phyloP scores from a whole-genome alignment of 352 stramenopile genomes.

The Lagenidium giganteum region DNA sequence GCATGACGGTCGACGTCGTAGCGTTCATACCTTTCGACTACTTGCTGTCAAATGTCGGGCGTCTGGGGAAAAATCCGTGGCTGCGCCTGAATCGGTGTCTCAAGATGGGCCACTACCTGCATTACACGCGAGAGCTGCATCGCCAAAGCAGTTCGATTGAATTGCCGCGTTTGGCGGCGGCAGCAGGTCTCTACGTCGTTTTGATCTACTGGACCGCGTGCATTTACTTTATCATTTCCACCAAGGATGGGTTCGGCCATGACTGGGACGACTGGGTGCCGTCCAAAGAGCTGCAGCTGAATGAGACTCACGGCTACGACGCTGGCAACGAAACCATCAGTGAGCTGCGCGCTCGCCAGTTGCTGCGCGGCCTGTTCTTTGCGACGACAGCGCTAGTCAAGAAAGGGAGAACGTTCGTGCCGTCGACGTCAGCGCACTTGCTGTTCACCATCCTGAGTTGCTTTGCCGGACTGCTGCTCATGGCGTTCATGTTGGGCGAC shows the following conservation, averaged over 20 bases:
- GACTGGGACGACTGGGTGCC: conserved; percentile 1
- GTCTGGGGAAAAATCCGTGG: conserved; percentile 19
- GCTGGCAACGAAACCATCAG: neutral
- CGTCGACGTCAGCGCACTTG: neutral
- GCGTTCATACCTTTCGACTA: conserved; percentile 28
- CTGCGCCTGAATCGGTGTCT: conserved; percentile 25
- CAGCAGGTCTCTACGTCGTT: conserved; percentile 1
- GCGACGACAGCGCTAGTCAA: neutral
- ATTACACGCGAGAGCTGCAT: conserved; percentile 42
- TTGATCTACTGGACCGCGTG: conserved; percentile 4
- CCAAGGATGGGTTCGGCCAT: neutral
- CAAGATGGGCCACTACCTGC: conserved; percentile 36
- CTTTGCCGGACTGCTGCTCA: conserved; percentile 1
- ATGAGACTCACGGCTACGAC: no score
- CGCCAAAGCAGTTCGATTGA: conserved; percentile 24
- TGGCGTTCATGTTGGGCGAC: conserved; percentile 1
- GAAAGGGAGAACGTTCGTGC: no score
- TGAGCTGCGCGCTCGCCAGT: neutral
- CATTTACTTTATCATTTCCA: conserved; percentile 1
- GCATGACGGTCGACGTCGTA: conserved; percentile 23
- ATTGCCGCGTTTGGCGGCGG: neutral
- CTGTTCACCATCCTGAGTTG: conserved; percentile 1
- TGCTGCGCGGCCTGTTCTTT: conserved; percentile 5
- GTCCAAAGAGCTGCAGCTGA: neutral
- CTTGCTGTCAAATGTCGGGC: conserved; percentile 18